Conservation (phyloP, 1,284 basidiomycete genomes). For the Austroboletus niveus region DNA sequence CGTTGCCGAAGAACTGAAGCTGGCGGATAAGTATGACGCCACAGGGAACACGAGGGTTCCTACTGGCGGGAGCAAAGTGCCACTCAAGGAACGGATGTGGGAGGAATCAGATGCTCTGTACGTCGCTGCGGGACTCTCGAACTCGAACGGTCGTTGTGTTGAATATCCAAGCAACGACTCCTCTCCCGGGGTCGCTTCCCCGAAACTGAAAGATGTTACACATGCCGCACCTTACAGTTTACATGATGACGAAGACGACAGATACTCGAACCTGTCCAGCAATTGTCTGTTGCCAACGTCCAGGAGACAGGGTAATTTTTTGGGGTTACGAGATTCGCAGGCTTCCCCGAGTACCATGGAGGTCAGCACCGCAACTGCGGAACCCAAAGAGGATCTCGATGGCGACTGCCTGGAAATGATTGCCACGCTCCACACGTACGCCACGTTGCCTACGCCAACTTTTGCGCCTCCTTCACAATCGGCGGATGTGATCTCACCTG, state of each 20-base stretch:
- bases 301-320: neutral
- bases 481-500: constrained; percentile 22
- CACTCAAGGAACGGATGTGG: constrained; percentile 1
- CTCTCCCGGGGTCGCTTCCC: neutral
- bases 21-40: neutral
- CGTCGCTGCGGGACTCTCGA: neutral
- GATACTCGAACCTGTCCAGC: neutral
- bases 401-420: constrained; percentile 13
- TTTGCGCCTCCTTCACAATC: constrained; percentile 32
- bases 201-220: constrained; percentile 1
- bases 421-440: constrained; percentile 25
- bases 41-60: neutral
- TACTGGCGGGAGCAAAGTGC: neutral
- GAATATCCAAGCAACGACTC: neutral
- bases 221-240: neutral
- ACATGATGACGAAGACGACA: neutral
- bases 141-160: neutral
- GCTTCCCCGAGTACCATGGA: constrained; percentile 8
- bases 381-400: constrained; percentile 16
- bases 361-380: neutral
- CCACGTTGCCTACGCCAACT: constrained; percentile 28
- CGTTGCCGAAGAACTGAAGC: constrained; percentile 5
- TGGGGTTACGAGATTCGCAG: constrained; percentile 16
- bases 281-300: neutral
- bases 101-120: constrained; percentile 3